Evolutionary conservation across 352 stramenopile species (phyloP).

Genomic region (Lagenidium sp.): DNA sequence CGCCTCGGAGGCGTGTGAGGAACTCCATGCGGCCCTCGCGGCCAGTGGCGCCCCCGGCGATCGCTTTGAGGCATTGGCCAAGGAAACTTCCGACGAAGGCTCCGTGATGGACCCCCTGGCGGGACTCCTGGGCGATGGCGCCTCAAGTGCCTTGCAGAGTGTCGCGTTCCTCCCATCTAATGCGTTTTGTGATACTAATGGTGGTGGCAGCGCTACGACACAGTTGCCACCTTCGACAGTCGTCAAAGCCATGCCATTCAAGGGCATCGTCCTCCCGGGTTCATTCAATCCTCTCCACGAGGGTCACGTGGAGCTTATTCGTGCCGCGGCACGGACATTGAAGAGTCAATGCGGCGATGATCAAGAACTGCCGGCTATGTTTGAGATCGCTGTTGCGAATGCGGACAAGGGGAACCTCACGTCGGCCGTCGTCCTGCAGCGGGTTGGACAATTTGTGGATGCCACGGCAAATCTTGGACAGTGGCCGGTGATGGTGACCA

Average conservation of each 20-base stretch:
- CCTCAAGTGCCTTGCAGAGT: constrained; percentile 22
- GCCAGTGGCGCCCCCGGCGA: too few relatives aligned
- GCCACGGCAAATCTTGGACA: neutral
- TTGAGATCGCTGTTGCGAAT: constrained; percentile 72
- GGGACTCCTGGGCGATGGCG: too few relatives aligned
- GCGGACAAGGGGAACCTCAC: constrained; percentile 70
- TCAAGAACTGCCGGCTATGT: constrained; percentile 41
- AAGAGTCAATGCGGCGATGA: constrained; percentile 13
- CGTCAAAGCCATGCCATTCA: constrained; percentile 32
- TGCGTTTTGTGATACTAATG: too few relatives aligned
- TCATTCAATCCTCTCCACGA: constrained; percentile 82
- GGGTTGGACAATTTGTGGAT: constrained; percentile 44
- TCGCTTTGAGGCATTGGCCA: too few relatives aligned
- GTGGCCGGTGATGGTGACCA: constrained; percentile 74
- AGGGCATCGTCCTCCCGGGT: constrained; percentile 55
- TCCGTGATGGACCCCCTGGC: too few relatives aligned
- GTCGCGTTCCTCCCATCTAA: constrained; percentile 34
- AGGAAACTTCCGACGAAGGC: too few relatives aligned
- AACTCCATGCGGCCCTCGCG: too few relatives aligned
- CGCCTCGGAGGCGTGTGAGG: too few relatives aligned
- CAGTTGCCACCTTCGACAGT: constrained; percentile 3
- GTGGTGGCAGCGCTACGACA: neutral
- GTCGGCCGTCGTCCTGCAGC: constrained; percentile 20
- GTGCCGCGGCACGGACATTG: constrained; percentile 33
- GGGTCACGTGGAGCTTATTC: constrained; percentile 54